Evolutionary conservation across 108 stramenopile species (phyloP).

Genomic region (Seminavis robusta): DNA sequence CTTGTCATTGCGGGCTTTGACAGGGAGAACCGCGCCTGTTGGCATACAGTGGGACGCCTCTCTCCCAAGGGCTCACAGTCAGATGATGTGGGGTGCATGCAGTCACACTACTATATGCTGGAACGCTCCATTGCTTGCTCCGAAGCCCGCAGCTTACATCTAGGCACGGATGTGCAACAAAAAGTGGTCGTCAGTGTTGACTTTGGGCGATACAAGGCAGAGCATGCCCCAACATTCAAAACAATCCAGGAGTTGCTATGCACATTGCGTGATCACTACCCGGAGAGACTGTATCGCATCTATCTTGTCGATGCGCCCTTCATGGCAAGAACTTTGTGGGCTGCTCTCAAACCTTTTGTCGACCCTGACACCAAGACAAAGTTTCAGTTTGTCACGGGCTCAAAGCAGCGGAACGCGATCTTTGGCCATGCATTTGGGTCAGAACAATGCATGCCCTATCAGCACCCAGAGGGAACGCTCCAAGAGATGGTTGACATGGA

Average conservation of each 20-base stretch:
- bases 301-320: conserved; percentile 86
- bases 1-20: conserved; percentile 84
- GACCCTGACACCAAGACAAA: conserved; percentile 86
- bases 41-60: too few relatives aligned
- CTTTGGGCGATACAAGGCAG: conserved; percentile 68
- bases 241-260: conserved; percentile 66
- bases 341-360: conserved; percentile 75
- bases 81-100: conserved; percentile 84
- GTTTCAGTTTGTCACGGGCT: conserved; percentile 55
- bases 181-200: conserved; percentile 90
- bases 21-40: conserved; percentile 66
- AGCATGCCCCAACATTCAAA: conserved; percentile 72
- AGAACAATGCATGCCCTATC: too few relatives aligned
- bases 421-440: too few relatives aligned
- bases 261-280: conserved; percentile 89
- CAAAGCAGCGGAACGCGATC: too few relatives aligned
- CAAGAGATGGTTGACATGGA: too few relatives aligned
- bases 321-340: conserved; percentile 84
- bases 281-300: conserved; percentile 77
- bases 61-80: too few relatives aligned
- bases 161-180: too few relatives aligned
- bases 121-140: conserved; percentile 86
- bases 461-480: too few relatives aligned
- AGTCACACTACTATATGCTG: conserved; percentile 80
- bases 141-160: conserved; percentile 26